Evolutionary conservation across 1,139 yeast species (phyloP), one percentile per base, ranked within the genome.

Genomic region (Wickerhamiella infanticola): DNA sequence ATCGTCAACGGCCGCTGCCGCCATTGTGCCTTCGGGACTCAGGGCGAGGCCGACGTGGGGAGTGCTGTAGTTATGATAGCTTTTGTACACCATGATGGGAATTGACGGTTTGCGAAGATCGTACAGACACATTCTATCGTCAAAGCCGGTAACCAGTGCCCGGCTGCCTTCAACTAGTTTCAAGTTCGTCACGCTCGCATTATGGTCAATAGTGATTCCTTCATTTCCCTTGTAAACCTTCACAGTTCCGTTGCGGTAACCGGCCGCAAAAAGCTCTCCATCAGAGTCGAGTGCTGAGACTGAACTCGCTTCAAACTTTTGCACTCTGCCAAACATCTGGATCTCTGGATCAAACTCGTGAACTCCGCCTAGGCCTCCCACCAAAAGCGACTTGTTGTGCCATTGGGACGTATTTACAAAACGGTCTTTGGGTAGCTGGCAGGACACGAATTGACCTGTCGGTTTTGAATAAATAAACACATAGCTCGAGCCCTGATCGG

Each of bases 121-220:
- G 39, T 37, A 47, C n/a, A 45, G 43, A 18, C 39, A 37, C 53
- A 52, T 51, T 9, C 35, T 35, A 29, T 52, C 54, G 33, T 47
- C 47, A 5, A 52, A 46, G 2, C 52, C 52, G 4, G 47, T 35
- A 8, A 45, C 51, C 8, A 47, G 35, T 3, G 48, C n/a, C 6
- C 29, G 1, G 7, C n/a, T 7, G 7, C 37, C 23, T 11, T 11
- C 35, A 13, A 13, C 23, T 2, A 35, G 7, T 35, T 35, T 35
- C 7, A 35, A 7, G n/a, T 35, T 40, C 9, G 53, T 50, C 13
- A 50, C 42, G 24, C 37, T 9, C 9, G 37, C 8, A 7, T 11
- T 11, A 7, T n/a, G 37, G 7, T 35, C n/a, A 13, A 11, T 38
- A 25, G 2, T 38, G 7, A 4, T 38, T 11, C 6, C 24, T 7